These are phyloP conservation scores for Acanthamoeba healyi DNA, from an alignment of 208 protist species.

Conservation along the genomic window DNA sequence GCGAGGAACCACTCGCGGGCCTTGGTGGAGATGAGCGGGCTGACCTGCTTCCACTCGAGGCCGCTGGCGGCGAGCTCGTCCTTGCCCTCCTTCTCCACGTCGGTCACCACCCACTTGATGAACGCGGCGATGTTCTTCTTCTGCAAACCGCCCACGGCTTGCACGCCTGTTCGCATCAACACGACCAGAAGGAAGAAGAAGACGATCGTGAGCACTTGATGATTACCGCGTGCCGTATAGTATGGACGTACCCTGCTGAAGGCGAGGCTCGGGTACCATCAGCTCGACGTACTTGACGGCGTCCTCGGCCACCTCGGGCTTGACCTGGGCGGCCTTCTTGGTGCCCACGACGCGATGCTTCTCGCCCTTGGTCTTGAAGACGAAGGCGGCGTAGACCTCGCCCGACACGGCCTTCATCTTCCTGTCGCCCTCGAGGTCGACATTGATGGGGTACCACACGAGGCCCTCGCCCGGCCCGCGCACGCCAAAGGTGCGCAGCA, in stretches of 20 bases:
- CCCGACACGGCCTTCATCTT: conserved; percentile 30
- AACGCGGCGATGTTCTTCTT: conserved; percentile 65
- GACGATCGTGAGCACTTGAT: too few species aligned
- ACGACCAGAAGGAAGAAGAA: neutral
- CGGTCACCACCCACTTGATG: conserved; percentile 61
- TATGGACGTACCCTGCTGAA: neutral
- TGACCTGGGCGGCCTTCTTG: conserved; percentile 65
- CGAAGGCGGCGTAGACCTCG: conserved; percentile 49
- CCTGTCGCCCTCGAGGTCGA: neutral
- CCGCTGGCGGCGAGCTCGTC: conserved; percentile 55
- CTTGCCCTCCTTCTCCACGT: conserved; percentile 68
- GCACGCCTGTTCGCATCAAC: neutral
- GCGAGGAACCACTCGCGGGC: conserved; percentile 61
- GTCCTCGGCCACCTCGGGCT: conserved; percentile 17
- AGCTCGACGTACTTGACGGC: conserved; percentile 53
- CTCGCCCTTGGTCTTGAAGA: conserved; percentile 71
- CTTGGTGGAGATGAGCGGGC: conserved; percentile 6
- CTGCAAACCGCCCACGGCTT: conserved; percentile 2
- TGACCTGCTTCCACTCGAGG: conserved; percentile 55
- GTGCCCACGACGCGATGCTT: conserved; percentile 51
- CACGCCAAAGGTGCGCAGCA: conserved; percentile 36
- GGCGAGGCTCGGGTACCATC: conserved; percentile 50
- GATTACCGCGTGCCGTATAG: too few species aligned
- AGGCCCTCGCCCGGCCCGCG: conserved; percentile 56
- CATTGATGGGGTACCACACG: conserved; percentile 59